A percentile compares a stretch with the other conserved stretches of the same genome.
Conservation (phyloP, 768 basidiomycete genomes). For the Amanita thiersii region DNA sequence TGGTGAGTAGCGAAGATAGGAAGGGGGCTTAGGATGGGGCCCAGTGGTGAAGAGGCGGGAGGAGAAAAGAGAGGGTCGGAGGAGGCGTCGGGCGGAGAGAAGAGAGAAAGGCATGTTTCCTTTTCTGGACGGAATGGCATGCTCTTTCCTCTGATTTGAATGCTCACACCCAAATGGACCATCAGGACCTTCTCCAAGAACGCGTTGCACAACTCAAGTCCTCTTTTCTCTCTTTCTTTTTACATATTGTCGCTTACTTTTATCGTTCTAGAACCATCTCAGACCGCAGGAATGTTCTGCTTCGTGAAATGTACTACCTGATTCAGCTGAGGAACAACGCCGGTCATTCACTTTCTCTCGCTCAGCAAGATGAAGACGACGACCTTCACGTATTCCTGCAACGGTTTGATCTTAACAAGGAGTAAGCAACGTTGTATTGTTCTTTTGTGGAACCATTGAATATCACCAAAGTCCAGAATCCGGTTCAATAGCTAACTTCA, state of each 20-base stretch:
- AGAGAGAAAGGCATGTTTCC: neutral
- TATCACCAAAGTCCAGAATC: slow-evolving; percentile 21
- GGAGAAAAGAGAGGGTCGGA: neutral
- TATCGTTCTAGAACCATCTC: slow-evolving; percentile 43
- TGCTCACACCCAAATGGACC: no score
- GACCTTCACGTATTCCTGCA: slow-evolving; percentile 44
- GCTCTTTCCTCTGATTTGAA: no score
- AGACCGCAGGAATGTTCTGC: slow-evolving; percentile 58
- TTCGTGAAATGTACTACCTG: slow-evolving; percentile 65
- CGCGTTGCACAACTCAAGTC: slow-evolving; percentile 37
- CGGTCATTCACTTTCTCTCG: slow-evolving; percentile 27
- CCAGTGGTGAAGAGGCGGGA: slow-evolving; percentile 5
- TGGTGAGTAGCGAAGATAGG: slow-evolving; percentile 29
- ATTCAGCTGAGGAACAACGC: slow-evolving; percentile 44
- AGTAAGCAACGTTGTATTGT: slow-evolving; percentile 27
- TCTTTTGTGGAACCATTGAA: slow-evolving; percentile 2
- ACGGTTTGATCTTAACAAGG: slow-evolving; percentile 43
- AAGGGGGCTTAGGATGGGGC: neutral
- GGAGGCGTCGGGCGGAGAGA: neutral
- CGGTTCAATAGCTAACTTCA: slow-evolving; percentile 21
- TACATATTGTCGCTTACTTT: slow-evolving; percentile 7
- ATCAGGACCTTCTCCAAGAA: slow-evolving; percentile 26
- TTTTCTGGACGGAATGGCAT: no score
- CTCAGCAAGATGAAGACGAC: slow-evolving; percentile 30
- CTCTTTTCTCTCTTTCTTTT: slow-evolving; percentile 9